Conservation (phyloP, 495 filamentous ascomycete genomes). For the Chaetomium cochliodes region DNA sequence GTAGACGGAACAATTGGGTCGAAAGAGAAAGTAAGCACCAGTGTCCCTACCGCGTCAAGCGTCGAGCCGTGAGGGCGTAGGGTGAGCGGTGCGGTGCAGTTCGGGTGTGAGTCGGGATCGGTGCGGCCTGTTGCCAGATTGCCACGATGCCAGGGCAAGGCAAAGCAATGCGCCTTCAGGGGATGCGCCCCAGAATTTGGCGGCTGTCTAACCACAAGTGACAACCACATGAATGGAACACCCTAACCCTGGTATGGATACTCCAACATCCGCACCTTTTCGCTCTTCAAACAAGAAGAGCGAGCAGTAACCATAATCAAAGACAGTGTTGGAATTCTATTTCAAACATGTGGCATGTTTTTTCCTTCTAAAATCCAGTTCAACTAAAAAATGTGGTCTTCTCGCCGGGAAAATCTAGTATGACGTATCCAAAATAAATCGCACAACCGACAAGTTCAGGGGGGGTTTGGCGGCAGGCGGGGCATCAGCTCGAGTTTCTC, state of each 20-base stretch:
- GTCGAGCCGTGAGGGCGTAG: slow-evolving; percentile 24
- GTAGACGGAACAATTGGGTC: slow-evolving; percentile 24
- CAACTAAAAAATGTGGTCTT: background rate
- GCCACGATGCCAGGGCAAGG: slow-evolving; percentile 22
- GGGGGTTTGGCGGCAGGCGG: background rate
- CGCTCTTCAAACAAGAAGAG: background rate
- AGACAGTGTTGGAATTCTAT: too few relatives aligned
- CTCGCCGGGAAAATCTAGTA: background rate
- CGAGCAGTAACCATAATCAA: too few relatives aligned
- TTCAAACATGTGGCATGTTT: too few relatives aligned
- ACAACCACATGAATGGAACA: background rate
- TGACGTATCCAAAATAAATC: background rate
- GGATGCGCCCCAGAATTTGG: slow-evolving; percentile 20
- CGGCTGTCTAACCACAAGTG: background rate
- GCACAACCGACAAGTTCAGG: background rate
- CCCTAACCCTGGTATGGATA: slow-evolving; percentile 15
- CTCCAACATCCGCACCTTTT: background rate
- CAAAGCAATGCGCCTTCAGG: slow-evolving; percentile 21
- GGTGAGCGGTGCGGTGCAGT: slow-evolving; percentile 22
- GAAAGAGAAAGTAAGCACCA: slow-evolving; percentile 19
- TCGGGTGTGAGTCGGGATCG: slow-evolving; percentile 17
- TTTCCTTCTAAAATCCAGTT: background rate
- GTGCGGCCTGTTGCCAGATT: slow-evolving; percentile 39
- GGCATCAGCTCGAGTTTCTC: background rate
- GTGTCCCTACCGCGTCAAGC: slow-evolving; percentile 26